Evolutionary conservation across 2,329 filamentous ascomycete species (phyloP), one percentile per base, ranked within the genome.

Genomic region (Xylariaceae sp.): DNA sequence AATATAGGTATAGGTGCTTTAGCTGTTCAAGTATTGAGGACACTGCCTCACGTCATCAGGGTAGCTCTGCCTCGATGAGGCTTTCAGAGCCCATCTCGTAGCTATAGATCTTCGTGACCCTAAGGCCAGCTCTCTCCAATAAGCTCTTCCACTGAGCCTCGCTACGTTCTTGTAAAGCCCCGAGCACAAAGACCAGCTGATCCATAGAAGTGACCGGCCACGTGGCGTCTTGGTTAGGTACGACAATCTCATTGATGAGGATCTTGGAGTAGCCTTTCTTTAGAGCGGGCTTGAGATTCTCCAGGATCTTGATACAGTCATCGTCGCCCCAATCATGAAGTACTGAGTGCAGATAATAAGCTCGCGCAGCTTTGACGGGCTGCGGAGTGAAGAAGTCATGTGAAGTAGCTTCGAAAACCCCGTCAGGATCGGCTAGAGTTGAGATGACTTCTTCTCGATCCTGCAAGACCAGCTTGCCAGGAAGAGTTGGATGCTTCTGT

Each of bases 211-310:
- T 61, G 6, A 53, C 45, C 4, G 57, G 53, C 42, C 54, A 54
- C 5, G 52, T 50, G 2, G 56, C 41, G 2, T 55, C 40, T 16
- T 54, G 49, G n/a, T 49, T 43, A 5, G 66, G 64, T 11, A 74
- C 54, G 1, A 70, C 54, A 48, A 65, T 65, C 46, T 74, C 71
- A 23, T 70, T 67, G 17, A 74, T 55, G 7, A 74, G 50, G 2
- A 74, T 17, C 20, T 66, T 64, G 6, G 66, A 69, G 45, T 68
- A 63, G 40, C 63, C 55, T 21, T 43, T 54, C 23, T 54, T 55
- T 55, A 67, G 57, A 1, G 59, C 58, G 8, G 56, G 55, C 10
- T 48, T 50, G 4, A 66, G 48, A 19, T 66, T 50, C 25, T 55
- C 45, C 8, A 70, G 44, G 21, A 70, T 69, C n/a, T 41, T 44